Percentiles rank a stretch among this genome's conserved stretches.
Conservation (phyloP, 352 stramenopile species). For the Pythium brassicae region DNA sequence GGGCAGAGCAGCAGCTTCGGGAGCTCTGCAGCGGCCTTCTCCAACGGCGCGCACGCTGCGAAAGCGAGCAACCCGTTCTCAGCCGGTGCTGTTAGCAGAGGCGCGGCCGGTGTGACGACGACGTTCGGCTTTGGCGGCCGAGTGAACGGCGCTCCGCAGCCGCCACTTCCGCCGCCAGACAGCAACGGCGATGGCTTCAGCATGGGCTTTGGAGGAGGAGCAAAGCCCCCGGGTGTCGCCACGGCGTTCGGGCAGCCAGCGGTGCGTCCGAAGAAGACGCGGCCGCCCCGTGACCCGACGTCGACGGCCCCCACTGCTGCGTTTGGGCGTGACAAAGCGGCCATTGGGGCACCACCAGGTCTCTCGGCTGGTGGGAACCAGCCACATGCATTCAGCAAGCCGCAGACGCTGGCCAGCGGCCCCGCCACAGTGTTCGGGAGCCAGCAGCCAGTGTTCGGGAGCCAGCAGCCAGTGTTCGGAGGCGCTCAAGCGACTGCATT, state of each 20-base stretch:
- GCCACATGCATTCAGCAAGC: neutral
- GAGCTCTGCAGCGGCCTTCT: conserved; percentile 2
- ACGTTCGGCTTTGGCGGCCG: neutral
- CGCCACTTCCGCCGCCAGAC: conserved; percentile 1
- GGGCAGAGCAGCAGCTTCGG: conserved; percentile 22
- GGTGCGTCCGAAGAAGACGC: conserved; percentile 13
- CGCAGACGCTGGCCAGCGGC: neutral
- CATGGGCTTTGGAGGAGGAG: conserved; percentile 18
- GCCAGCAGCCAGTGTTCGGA: neutral
- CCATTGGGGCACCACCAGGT: no score
- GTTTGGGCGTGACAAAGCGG: conserved; percentile 1
- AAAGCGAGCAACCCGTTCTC: conserved; percentile 14
- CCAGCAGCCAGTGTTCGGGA: neutral
- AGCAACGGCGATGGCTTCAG: conserved; percentile 11
- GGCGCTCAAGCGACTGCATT: neutral
- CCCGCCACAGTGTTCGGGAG: neutral
- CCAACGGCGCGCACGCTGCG: neutral
- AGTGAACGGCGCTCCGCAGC: conserved; percentile 1
- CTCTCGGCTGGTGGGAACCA: neutral
- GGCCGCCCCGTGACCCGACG: conserved; percentile 1
- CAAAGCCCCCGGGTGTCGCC: neutral
- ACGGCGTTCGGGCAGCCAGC: conserved; percentile 15
- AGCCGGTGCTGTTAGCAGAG: neutral
- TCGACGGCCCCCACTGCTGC: neutral
- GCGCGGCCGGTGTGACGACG: neutral